Evolutionary conservation across 2,329 filamentous ascomycete species (phyloP).

Genomic region (Samsoniella hepiali): DNA sequence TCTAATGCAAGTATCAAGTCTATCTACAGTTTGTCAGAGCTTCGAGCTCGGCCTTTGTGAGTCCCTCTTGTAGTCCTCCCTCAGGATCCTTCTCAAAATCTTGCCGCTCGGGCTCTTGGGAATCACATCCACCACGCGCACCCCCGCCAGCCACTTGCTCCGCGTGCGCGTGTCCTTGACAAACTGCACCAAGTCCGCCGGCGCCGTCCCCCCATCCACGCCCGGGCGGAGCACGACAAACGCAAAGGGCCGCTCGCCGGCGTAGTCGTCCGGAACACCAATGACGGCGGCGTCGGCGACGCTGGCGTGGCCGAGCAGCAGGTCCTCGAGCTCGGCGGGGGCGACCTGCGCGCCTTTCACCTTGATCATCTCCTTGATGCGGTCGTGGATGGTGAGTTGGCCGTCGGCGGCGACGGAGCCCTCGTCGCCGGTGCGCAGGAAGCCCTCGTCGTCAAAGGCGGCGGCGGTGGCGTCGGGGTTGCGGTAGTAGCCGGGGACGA

Average conservation of each 20-base stretch:
- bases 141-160: conserved; percentile 54
- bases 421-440: conserved; percentile 78
- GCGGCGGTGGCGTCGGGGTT: conserved; percentile 73
- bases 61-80: background rate
- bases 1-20: background rate
- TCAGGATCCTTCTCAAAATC: conserved; percentile 50
- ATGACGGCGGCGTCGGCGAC: conserved; percentile 82
- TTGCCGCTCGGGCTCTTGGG: conserved; percentile 65
- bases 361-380: conserved; percentile 52
- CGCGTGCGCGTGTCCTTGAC: conserved; percentile 56
- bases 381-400: conserved; percentile 75
- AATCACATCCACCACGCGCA: conserved; percentile 55
- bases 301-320: conserved; percentile 68
- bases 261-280: conserved; percentile 59
- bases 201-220: conserved; percentile 38
- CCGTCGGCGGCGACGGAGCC: conserved; percentile 67
- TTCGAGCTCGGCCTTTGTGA: background rate
- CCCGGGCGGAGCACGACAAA: conserved; percentile 66
- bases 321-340: conserved; percentile 77
- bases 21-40: background rate
- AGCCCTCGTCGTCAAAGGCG: conserved; percentile 65
- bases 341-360: conserved; percentile 75
- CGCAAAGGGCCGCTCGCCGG: conserved; percentile 61
- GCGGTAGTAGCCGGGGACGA: conserved; percentile 74
- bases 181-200: conserved; percentile 41